Evolutionary conservation across 768 basidiomycete species (phyloP), one percentile per base, ranked within the genome.

Genomic region (Boletus pseudo-olivaceus): DNA sequence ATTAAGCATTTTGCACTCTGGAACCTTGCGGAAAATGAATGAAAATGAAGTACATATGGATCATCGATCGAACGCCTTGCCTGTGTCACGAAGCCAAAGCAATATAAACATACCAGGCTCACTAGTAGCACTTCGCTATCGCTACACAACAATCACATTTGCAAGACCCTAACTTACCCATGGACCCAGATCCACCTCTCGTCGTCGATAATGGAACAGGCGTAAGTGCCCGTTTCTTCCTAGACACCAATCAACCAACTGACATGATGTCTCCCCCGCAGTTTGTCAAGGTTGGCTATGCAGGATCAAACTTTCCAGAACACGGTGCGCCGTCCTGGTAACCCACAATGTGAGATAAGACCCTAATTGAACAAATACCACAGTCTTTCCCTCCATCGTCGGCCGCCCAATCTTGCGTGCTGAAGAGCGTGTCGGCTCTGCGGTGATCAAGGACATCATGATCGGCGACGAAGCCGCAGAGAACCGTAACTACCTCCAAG

Each of bases 321-420:
- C 85, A 90, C 80, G 93, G 93, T 92, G 62, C 62, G 79, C 39
- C 30, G 27, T 27, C 47, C 46, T 39, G 44, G 19, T 15, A 8
- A 41, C 40, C 19, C 26, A 39, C n/a, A 1, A 26, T 3, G 11
- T 10, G 3, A 26, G 26, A 43, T 35, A 8, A 26, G 26, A 49
- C 37, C 14, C 27, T 52, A 37, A 54, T 49, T 6, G 20, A 29
- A 20, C 32, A 23, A 27, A 38, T 14, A 39, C 34, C 43, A 26
- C 12, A 95, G 93, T 97, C 53, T 99, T 98, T 70, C 92, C 96
- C 3, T 98, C 97, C 38, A 86, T 99, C 67, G 84, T 99, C 62
- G 97, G 97, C 17, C 88, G 96, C 19, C 96, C 96, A 30, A 99
- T 99, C 69, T 78, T 98, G 57, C 93, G 96, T 55, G 96, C 96